These are phyloP conservation scores for Hanseniaspora uvarum DNA, from an alignment of 1,139 yeast species.

Conservation along the genomic window DNA sequence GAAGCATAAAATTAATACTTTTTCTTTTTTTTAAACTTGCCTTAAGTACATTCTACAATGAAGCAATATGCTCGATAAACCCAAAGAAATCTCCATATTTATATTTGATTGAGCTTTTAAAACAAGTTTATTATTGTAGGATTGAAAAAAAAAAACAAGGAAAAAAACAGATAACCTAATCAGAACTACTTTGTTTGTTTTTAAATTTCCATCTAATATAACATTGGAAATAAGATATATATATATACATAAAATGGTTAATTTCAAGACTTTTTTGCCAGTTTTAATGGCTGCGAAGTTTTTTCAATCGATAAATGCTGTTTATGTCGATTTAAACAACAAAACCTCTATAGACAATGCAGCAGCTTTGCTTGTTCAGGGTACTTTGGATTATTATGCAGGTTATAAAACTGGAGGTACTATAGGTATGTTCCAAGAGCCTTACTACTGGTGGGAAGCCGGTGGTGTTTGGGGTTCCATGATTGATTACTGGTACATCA, in stretches of 20 bases:
- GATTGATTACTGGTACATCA: constrained; percentile 63
- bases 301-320: constrained; percentile 19
- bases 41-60: neutral
- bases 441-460: constrained; percentile 98
- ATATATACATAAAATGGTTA: neutral
- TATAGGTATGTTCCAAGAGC: constrained; percentile 71
- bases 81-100: neutral
- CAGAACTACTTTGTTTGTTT: too few relatives aligned
- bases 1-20: neutral
- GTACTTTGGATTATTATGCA: constrained; percentile 75
- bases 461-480: constrained; percentile 93
- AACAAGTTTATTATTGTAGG: neutral
- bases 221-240: too few relatives aligned
- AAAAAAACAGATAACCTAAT: neutral
- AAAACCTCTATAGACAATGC: constrained; percentile 39
- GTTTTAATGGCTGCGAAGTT: neutral
- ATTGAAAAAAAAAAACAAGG: neutral
- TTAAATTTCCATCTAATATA: too few relatives aligned
- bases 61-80: neutral
- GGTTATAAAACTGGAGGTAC: constrained; percentile 63
- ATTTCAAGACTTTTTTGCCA: neutral
- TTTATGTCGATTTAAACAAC: constrained; percentile 34
- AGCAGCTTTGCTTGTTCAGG: constrained; percentile 51
- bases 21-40: neutral
- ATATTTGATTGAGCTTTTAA: neutral